Evolutionary conservation across 345 rosid species (phyloP).

Genomic region (Heritiera littoralis): DNA sequence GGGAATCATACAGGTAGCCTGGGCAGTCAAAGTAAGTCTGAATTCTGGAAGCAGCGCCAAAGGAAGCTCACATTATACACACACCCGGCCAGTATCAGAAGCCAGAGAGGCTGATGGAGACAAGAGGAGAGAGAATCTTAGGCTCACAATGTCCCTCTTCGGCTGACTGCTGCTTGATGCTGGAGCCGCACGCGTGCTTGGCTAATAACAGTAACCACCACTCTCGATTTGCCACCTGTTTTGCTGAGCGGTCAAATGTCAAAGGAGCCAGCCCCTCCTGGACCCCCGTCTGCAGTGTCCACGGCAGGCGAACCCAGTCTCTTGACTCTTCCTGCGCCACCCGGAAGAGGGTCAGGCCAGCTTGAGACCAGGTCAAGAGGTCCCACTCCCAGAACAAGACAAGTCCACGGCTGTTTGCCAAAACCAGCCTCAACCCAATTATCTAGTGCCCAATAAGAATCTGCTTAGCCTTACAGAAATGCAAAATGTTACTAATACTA

Average conservation of each 20-base stretch:
- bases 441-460: background rate
- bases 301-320: background rate
- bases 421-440: background rate
- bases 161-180: constrained; percentile 20
- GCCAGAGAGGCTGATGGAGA: constrained; percentile 5
- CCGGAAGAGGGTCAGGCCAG: background rate
- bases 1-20: background rate
- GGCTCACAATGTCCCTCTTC: background rate
- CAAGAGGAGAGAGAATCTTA: constrained; percentile 17
- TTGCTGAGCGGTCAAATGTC: background rate
- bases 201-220: constrained; percentile 13
- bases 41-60: background rate
- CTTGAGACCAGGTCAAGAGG: constrained; percentile 5
- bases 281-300: constrained; percentile 4
- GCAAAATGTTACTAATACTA: background rate
- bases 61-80: background rate
- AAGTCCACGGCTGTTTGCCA: constrained; percentile 1
- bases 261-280: background rate
- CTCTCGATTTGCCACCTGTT: constrained; percentile 16
- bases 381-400: background rate
- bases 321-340: background rate
- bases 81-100: background rate
- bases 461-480: background rate
- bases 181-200: constrained; percentile 27
- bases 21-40: constrained; percentile 13